These are phyloP conservation scores for Pulchroboletus neoregius DNA, from an alignment of 1,284 basidiomycete species.

Conservation along the genomic window DNA sequence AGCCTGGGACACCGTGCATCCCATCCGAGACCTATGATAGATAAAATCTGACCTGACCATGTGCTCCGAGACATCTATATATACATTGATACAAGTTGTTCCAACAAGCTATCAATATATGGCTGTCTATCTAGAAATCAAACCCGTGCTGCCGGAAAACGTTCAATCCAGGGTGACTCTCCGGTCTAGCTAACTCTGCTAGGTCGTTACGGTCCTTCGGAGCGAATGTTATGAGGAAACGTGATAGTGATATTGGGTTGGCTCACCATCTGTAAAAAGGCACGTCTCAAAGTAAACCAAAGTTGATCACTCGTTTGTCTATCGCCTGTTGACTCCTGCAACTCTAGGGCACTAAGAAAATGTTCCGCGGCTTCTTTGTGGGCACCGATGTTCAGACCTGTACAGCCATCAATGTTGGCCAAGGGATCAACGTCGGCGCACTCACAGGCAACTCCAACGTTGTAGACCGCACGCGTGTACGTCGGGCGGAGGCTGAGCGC, in stretches of 20 bases:
- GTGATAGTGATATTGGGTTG: background rate
- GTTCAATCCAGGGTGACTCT: conserved; percentile 48
- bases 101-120: conserved; percentile 7
- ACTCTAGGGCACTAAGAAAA: conserved; percentile 85
- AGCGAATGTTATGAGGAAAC: background rate
- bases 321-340: conserved; percentile 62
- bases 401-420: conserved; percentile 2
- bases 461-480: conserved; percentile 97
- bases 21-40: background rate
- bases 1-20: no score
- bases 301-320: conserved; percentile 78
- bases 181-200: conserved; percentile 58
- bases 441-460: conserved; percentile 93
- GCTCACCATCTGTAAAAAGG: conserved; percentile 77
- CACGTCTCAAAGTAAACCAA: conserved; percentile 89
- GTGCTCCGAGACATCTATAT: background rate
- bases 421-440: conserved; percentile 14
- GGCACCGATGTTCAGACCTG: conserved; percentile 93
- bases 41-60: background rate
- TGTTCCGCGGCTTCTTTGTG: conserved; percentile 97
- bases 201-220: conserved; percentile 58
- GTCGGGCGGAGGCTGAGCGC: conserved; percentile 93
- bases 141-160: conserved; percentile 78
- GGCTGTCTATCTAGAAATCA: conserved; percentile 59
- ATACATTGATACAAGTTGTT: background rate